These are phyloP conservation scores for Silene uniflora DNA, from an alignment of 148 eudicot species.

Conservation along the genomic window DNA sequence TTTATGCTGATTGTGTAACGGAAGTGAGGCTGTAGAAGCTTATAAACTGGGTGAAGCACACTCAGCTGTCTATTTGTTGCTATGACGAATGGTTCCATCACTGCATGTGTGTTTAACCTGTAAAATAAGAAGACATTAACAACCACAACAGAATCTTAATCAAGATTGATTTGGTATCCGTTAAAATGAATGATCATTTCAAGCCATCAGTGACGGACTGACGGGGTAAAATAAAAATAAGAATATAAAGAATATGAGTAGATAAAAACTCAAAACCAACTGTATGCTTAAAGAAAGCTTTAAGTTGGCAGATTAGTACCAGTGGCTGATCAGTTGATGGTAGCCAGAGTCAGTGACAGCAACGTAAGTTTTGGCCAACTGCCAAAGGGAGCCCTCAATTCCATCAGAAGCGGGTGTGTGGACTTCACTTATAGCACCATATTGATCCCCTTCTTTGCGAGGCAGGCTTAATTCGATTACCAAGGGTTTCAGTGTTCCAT, in stretches of 20 bases:
- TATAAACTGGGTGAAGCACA: slow-evolving; percentile 72
- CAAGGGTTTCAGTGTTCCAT: slow-evolving; percentile 65
- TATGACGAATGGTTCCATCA: slow-evolving; percentile 74
- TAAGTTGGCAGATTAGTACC: slow-evolving; percentile 36
- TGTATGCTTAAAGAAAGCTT: neutral
- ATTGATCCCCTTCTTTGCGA: slow-evolving; percentile 45
- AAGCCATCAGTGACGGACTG: neutral
- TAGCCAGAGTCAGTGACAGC: slow-evolving; percentile 68
- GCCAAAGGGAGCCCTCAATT: slow-evolving; percentile 54
- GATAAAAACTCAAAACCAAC: neutral
- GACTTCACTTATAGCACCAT: slow-evolving; percentile 51
- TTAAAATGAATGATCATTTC: neutral
- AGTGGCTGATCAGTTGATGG: slow-evolving; percentile 87
- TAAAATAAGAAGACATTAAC: neutral
- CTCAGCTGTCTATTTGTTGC: slow-evolving; percentile 81
- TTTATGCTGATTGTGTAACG: slow-evolving; percentile 80
- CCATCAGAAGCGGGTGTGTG: slow-evolving; percentile 51
- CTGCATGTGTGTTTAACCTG: slow-evolving; percentile 82
- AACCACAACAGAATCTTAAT: neutral
- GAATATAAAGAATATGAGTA: neutral
- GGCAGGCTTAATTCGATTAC: slow-evolving; percentile 71
- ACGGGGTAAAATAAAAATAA: neutral
- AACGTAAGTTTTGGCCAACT: slow-evolving; percentile 83
- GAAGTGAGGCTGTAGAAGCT: slow-evolving; percentile 81
- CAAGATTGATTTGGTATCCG: neutral